Base-by-base conservation (phyloP, 345 rosid species). In the Brassica juncea region DNA sequence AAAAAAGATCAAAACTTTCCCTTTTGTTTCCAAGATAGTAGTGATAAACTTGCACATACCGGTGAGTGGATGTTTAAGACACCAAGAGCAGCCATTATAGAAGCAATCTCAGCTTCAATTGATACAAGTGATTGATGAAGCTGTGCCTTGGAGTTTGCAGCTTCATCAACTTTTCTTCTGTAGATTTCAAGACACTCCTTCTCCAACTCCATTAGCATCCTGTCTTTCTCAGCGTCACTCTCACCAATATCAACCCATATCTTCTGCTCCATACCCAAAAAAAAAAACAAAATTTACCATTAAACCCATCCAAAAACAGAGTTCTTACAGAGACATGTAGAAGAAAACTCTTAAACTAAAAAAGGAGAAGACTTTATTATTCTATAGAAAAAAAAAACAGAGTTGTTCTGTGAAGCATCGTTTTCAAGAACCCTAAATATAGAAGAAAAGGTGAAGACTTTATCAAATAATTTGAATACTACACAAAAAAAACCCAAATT, bases 231-330 rank as follows among this genome's bases (percentile, higher is more conserved):
- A 3, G 84, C 88, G 78, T 94, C 95, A 71, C 84, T 90, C 85
- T 92, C 97, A 11, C 99, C 99, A 28, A 94, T 89, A 59, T 94
- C 99, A 78, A 77, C 89, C 99, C 99, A 94, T 83, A 94, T 77
- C 84, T 88, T 95, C 99, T 94, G 97, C 76, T 81, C 82, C 66
- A 86, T 57, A 55, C 71, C 16, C 11, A 8, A 39, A 39, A 39
- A 19, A 39, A 52, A 31, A 28, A 14, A 27, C 27, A 25, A 47
- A 52, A 6, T 1, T 71, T 10, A 2, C 42, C 73, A 66, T 66
- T 72, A 58, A 14, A 68, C 21, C 30, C 70, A 73, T 63, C n/a
- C 23, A 58, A 81, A 32, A 52, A 60, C 14, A 52, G 25, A 68
- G 19, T 67, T 63, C 23, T 65, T 14, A 32, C 52, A 55, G 12